A percentile compares a stretch with the other conserved stretches of the same genome.
These are phyloP conservation scores for Cetraspora pellucida DNA, from an alignment of 192 early-diverging fungal species.

Conservation along the genomic window DNA sequence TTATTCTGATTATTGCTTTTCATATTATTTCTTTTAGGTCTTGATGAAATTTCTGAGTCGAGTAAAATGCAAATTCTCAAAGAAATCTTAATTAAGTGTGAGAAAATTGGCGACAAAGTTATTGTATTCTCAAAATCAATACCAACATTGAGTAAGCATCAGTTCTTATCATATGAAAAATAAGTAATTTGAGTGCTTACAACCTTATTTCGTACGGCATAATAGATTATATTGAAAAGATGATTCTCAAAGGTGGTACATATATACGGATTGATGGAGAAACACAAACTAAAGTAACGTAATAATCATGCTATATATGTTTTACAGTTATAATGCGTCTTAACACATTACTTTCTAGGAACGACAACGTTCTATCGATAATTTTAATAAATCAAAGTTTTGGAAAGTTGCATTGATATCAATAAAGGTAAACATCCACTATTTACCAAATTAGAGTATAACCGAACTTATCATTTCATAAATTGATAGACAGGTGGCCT, in stretches of 20 bases:
- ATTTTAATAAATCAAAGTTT: background rate
- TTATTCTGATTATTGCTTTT: too few species aligned
- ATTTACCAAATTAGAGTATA: background rate
- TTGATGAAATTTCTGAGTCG: constrained; percentile 21
- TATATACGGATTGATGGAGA: constrained; percentile 60
- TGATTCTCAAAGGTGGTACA: background rate
- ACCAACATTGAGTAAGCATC: constrained; percentile 59
- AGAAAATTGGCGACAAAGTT: constrained; percentile 61
- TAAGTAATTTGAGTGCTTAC: background rate
- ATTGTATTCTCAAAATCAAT: constrained; percentile 75
- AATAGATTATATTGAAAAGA: constrained; percentile 6
- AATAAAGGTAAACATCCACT: background rate
- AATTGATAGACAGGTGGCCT: background rate
- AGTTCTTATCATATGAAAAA: background rate
- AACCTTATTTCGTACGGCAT: background rate
- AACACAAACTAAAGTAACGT: constrained; percentile 24
- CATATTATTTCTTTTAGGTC: constrained; percentile 30
- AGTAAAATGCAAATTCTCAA: constrained; percentile 60
- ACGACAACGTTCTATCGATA: background rate
- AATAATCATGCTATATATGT: background rate
- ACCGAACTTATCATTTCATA: constrained; percentile 36
- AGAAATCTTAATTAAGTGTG: constrained; percentile 56
- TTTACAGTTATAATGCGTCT: constrained; percentile 32
- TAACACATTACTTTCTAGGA: constrained; percentile 34
- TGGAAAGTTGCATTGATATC: constrained; percentile 25